A percentile compares a stretch with the other conserved stretches of the same genome.
Evolutionary conservation across 2,329 filamentous ascomycete genomes (phyloP).

Genomic region (Aspergillus nomiae): DNA sequence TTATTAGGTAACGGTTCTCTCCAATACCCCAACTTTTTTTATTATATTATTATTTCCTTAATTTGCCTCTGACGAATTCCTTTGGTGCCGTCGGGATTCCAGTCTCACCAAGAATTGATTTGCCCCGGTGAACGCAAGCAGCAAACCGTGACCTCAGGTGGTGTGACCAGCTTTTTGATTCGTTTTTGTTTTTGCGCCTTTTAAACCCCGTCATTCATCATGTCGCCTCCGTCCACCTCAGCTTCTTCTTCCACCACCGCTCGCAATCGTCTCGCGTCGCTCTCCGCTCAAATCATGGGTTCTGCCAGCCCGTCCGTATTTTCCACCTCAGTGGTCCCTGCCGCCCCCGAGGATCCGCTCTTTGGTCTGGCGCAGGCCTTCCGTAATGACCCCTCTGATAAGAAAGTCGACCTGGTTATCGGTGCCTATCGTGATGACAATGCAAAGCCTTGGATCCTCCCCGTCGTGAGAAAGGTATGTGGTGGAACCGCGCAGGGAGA

Average conservation of each 20-base stretch:
- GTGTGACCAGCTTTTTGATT: conserved; percentile 22
- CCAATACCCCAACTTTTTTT: conserved; percentile 1
- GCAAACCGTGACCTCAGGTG: conserved; percentile 26
- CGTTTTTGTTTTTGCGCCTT: conserved; percentile 9
- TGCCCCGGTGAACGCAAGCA: conserved; percentile 39
- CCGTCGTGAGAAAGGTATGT: conserved; percentile 88
- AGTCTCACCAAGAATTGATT: conserved; percentile 7
- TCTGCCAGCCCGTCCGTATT: conserved; percentile 67
- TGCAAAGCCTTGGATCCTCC: conserved; percentile 95
- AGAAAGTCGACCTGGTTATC: conserved; percentile 94
- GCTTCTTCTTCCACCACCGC: conserved; percentile 20
- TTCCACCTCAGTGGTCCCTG: conserved; percentile 73
- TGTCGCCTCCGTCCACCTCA: conserved; percentile 10
- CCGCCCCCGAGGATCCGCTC: conserved; percentile 91
- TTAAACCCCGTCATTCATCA: conserved; percentile 22
- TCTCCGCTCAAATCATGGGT: conserved; percentile 64
- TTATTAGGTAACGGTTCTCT: conserved; percentile 2
- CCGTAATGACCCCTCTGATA: conserved; percentile 70
- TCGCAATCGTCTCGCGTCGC: conserved; percentile 34
- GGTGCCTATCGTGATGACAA: conserved; percentile 94
- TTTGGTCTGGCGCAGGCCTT: conserved; percentile 91
- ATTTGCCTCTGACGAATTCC: conserved; percentile 5
- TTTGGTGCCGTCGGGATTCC: conserved; percentile 4
- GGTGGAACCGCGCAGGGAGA: background rate
- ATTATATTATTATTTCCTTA: too few relatives aligned